A percentile compares a stretch with the other conserved stretches of the same genome.
phyloP scores from a whole-genome alignment of 345 rosid genomes.

The Dimocarpus longan region DNA sequence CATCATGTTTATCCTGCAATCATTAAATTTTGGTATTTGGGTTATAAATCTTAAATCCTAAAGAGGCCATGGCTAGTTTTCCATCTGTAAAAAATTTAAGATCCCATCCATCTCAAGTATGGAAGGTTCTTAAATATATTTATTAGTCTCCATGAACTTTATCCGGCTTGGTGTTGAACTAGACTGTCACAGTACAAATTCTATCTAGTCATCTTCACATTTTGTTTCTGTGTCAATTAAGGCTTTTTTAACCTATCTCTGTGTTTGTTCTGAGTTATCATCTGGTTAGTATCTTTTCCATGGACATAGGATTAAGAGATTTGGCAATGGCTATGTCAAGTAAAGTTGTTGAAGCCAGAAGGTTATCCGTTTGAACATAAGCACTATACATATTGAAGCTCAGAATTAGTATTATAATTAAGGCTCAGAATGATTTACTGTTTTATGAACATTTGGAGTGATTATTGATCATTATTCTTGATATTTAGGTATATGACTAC shows the following conservation, averaged over 20 bases:
- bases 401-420: not conserved
- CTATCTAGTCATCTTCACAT: not conserved
- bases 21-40: not conserved
- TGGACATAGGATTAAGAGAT: not conserved
- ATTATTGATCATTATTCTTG: not conserved
- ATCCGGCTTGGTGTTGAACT: not conserved
- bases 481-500: not conserved
- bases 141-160: not conserved
- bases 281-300: not conserved
- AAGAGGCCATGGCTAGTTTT: not conserved
- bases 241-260: not conserved
- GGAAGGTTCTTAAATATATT: not conserved
- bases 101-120: not conserved
- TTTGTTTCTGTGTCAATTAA: not conserved
- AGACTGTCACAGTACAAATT: not conserved
- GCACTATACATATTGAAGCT: not conserved
- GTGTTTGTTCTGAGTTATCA: not conserved
- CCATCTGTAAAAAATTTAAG: not conserved
- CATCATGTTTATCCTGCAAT: not conserved
- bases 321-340: not conserved
- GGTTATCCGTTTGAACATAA: not conserved
- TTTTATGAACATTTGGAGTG: not conserved
- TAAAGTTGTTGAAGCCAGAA: not conserved
- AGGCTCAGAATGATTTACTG: not conserved
- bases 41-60: not conserved